Conservation (phyloP, 805 yeast species). For the Wickerhamomyces sydowiorum region DNA sequence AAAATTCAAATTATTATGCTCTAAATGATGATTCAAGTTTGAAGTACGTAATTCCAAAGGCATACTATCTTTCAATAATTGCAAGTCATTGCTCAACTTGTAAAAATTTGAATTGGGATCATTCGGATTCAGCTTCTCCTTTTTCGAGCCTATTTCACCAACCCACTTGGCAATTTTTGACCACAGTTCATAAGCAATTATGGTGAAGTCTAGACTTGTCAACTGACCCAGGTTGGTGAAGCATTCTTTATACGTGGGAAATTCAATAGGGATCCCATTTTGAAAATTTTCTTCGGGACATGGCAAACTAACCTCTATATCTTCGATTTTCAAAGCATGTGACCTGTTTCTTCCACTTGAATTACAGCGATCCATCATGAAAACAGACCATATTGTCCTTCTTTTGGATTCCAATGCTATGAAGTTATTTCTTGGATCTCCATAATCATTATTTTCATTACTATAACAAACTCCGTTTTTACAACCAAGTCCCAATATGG, state of each 20-base stretch:
- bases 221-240: conserved; percentile 8
- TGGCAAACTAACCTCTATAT: conserved; percentile 28
- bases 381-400: conserved; percentile 35
- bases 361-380: conserved; percentile 37
- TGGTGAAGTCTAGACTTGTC: conserved; percentile 26
- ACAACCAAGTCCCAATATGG: conserved; percentile 28
- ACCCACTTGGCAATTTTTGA: conserved; percentile 33
- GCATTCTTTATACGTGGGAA: conserved; percentile 7
- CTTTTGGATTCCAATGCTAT: conserved; percentile 27
- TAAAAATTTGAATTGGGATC: conserved; percentile 22
- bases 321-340: conserved; percentile 28
- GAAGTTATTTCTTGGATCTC: conserved; percentile 5
- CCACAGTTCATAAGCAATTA: conserved; percentile 32
- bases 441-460: conserved; percentile 5
- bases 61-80: conserved; percentile 18
- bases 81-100: conserved; percentile 22
- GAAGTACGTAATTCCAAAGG: conserved; percentile 23
- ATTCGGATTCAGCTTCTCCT: conserved; percentile 28
- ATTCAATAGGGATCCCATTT: conserved; percentile 20
- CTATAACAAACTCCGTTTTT: conserved; percentile 16
- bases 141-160: conserved; percentile 28
- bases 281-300: conserved; percentile 27
- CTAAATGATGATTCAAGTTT: conserved; percentile 26
- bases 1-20: conserved; percentile 26
- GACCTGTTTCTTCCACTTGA: conserved; percentile 30